Conservation (phyloP, 768 basidiomycete species). For the Paxillus involutus region DNA sequence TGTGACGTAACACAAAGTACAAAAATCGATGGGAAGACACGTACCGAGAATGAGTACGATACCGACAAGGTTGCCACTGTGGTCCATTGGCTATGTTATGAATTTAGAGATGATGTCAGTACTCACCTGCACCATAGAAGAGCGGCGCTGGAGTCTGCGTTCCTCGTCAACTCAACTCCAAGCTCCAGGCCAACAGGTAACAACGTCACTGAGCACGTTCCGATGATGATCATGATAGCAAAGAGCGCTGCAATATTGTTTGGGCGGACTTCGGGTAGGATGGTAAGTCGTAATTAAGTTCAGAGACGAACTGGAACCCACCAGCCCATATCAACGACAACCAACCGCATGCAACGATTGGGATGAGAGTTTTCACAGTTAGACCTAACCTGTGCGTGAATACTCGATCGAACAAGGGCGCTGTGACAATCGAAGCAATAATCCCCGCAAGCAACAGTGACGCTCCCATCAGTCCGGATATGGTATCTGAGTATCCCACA, state of each 20-base stretch:
- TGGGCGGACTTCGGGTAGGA: slow-evolving; percentile 50
- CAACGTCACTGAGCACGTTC: slow-evolving; percentile 63
- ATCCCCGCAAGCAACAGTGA: slow-evolving; percentile 70
- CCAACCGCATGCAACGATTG: slow-evolving; percentile 63
- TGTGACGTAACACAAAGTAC: not conserved
- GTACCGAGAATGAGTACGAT: slow-evolving; percentile 62
- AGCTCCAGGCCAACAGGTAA: slow-evolving; percentile 79
- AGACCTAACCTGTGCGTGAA: slow-evolving; percentile 70
- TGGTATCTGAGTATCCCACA: slow-evolving; percentile 64
- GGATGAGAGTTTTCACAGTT: slow-evolving; percentile 58
- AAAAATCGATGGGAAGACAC: slow-evolving; percentile 18
- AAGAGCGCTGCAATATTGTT: slow-evolving; percentile 62
- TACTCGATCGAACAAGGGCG: slow-evolving; percentile 82
- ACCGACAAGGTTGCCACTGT: slow-evolving; percentile 65
- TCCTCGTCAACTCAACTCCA: slow-evolving; percentile 76
- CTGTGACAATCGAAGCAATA: slow-evolving; percentile 60
- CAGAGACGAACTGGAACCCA: slow-evolving; percentile 29
- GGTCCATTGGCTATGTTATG: not conserved
- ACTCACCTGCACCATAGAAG: slow-evolving; percentile 74
- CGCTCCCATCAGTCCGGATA: slow-evolving; percentile 72
- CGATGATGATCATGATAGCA: slow-evolving; percentile 67
- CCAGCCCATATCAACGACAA: slow-evolving; percentile 80
- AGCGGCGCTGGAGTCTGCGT: slow-evolving; percentile 75
- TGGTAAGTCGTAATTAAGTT: not conserved
- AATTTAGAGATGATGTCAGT: not conserved